Percentiles rank a stretch among this genome's conserved stretches.
These are phyloP conservation scores for Brassica carinata DNA, from an alignment of 345 rosid species.

Conservation along the genomic window DNA sequence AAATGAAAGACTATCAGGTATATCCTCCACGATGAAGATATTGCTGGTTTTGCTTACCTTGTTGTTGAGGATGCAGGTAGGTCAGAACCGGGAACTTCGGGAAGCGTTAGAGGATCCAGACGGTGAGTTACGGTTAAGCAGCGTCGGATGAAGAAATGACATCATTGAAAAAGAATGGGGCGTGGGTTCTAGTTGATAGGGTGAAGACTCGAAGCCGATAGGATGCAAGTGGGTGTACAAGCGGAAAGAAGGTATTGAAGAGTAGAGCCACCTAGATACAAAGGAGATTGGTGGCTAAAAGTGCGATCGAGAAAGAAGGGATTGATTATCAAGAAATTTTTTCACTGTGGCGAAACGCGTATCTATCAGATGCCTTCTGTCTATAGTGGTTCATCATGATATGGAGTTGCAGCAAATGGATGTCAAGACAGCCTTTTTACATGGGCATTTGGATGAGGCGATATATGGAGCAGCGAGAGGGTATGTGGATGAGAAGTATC, in stretches of 20 bases:
- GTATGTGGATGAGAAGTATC: background rate
- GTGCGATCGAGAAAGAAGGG: background rate
- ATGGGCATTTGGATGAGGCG: background rate
- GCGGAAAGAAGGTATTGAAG: background rate
- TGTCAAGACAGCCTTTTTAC: background rate
- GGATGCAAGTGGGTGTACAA: background rate
- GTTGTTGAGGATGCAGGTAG: background rate
- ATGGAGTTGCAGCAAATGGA: background rate
- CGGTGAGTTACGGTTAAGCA: fast-evolving
- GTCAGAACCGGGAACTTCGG: background rate
- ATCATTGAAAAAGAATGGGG: background rate
- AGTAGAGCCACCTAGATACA: background rate
- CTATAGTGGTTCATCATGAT: background rate
- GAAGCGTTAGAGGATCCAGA: background rate
- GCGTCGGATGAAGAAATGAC: background rate
- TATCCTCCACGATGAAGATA: background rate
- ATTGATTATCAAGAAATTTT: background rate
- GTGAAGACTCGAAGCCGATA: background rate
- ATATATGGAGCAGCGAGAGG: background rate
- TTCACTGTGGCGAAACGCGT: background rate
- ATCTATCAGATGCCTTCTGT: background rate
- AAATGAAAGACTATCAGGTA: background rate
- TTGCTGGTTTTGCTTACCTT: background rate
- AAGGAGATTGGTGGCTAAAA: background rate
- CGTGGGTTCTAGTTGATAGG: background rate